A percentile compares a stretch with the other conserved stretches of the same genome.
phyloP scores from a whole-genome alignment of 2,329 filamentous ascomycete species.

The Colletotrichum brevisporum region DNA sequence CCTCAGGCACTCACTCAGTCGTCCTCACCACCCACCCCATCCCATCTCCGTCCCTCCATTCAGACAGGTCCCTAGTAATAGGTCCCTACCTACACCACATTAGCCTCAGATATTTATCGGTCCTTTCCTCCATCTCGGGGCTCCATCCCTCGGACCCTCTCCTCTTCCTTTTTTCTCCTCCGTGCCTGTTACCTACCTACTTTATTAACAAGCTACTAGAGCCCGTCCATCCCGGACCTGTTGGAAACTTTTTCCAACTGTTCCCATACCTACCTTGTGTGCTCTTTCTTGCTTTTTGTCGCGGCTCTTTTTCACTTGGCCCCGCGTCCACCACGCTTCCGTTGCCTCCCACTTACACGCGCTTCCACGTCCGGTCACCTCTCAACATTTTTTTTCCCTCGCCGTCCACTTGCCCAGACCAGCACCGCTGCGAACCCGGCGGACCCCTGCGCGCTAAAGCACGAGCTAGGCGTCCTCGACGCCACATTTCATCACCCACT shows the following conservation, averaged over 20 bases:
- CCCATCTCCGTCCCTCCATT: background rate
- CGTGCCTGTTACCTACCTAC: conserved; percentile 5
- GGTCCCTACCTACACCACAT: background rate
- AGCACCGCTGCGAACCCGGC: conserved; percentile 27
- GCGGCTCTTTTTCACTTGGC: background rate
- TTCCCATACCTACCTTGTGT: conserved; percentile 5
- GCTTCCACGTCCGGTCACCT: conserved; percentile 26
- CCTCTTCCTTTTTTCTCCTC: conserved; percentile 27
- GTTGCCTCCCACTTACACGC: conserved; percentile 32
- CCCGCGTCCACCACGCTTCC: background rate
- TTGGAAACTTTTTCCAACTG: background rate
- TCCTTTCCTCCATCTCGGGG: conserved; percentile 37
- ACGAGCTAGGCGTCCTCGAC: conserved; percentile 32
- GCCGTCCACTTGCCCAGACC: conserved; percentile 22
- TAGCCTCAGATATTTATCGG: conserved; percentile 35
- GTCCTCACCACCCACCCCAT: too few species aligned
- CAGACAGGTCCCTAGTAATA: background rate
- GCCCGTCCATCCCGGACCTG: conserved; percentile 22
- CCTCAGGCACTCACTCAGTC: background rate
- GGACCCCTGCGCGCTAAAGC: conserved; percentile 37
- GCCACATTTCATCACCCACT: conserved; percentile 40
- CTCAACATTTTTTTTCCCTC: conserved; percentile 35
- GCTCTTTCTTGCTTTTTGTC: conserved; percentile 6
- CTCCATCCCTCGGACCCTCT: conserved; percentile 37
- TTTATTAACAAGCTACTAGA: conserved; percentile 31